Evolutionary conservation across 805 yeast species (phyloP), one percentile per base, ranked within the genome.

Genomic region (Metschnikowia bowlesiae): DNA sequence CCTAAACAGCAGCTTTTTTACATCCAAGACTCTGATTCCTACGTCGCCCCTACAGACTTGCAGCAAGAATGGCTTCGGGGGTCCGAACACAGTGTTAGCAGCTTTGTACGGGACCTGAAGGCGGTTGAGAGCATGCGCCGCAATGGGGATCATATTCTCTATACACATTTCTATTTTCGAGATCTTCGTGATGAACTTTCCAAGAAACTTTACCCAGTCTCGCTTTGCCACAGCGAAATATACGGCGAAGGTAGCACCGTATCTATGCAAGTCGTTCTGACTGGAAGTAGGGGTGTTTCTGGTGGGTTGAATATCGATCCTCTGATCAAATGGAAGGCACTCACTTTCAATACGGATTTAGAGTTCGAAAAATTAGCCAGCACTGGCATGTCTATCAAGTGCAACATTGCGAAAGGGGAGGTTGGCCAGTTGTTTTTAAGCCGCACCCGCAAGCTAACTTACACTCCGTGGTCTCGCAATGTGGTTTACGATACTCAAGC

Each of bases 221-320:
- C 59, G 10, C 47, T 48, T 14, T 57, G 60, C 44, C 58, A 55
- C 35, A 52, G 53, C 39, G 56, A 57, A 47, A n/a, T 52, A 4
- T 30, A 16, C 10, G 60, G 60, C 10, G 55, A 57, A 11, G 60
- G 60, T 10, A 47, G 56, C 36, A 30, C 53, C 9, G 47, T 55
- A 16, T 44, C 43, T 29, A 26, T 53, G 44, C 60, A 56, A 39
- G 22, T 47, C n/a, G 40, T 47, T 9, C 39, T 34, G n/a, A 14
- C 34, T 22, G 13, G 40, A 8, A 32, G 48, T 5, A 30, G 28
- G 3, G 50, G 53, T 8, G n/a, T 29, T 3, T 46, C 39, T 8
- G 60, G 55, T 2, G 22, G 47, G 5, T 39, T 53, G 14, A 35
- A 50, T 7, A 42, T 47, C 8, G 47, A 39, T 31, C 33, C 51